phyloP scores from a whole-genome alignment of 305 asterid species.

The Fraxinus nigra region DNA sequence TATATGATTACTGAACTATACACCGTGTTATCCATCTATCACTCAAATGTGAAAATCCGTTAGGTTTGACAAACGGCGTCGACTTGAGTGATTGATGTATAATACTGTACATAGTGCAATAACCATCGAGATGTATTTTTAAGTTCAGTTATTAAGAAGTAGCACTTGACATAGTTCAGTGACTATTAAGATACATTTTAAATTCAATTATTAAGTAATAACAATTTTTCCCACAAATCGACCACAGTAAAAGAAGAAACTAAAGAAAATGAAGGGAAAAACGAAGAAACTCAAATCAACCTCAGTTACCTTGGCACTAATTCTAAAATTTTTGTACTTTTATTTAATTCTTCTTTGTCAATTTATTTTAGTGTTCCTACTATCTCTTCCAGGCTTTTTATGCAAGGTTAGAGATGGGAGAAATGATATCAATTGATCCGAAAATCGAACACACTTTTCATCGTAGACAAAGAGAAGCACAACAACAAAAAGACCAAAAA shows the following conservation, averaged over 20 bases:
- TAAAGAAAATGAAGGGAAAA: neutral
- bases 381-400: neutral
- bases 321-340: no score
- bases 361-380: neutral
- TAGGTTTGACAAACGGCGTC: neutral
- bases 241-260: neutral
- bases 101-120: no score
- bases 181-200: neutral
- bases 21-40: neutral
- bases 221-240: neutral
- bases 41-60: neutral
- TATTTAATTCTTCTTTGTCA: no score
- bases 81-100: no score
- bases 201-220: no score
- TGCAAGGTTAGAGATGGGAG: neutral
- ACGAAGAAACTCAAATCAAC: neutral
- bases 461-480: neutral
- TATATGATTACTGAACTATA: no score
- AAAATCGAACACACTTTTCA: neutral
- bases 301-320: neutral
- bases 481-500: no score
- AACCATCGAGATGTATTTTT: no score
- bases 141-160: neutral
- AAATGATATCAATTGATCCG: neutral
- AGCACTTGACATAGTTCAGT: neutral